Evolutionary conservation across 805 yeast genomes (phyloP), one percentile per base, ranked within the genome.

Genomic region (Candida manassasensis): DNA sequence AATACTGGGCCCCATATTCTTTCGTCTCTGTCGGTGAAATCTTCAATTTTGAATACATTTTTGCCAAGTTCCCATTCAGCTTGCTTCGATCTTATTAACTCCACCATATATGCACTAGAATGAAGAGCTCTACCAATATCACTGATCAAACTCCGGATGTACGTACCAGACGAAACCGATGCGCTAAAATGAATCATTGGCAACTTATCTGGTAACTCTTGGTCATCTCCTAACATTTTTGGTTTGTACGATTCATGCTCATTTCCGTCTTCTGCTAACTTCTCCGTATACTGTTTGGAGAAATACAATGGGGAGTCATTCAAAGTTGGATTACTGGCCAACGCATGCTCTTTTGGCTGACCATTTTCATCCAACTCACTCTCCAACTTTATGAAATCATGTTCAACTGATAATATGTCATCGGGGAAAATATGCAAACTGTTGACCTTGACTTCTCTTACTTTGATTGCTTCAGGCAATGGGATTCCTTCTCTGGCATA

Each of bases 141-240:
- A 59, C 95, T 86, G 32, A 93, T 71, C 36, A 93, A 63, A 2
- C 96, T 83, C 45, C 99, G 73, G 32, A 93, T 88, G 50, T 93
- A 93, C 0, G 97, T 93, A 1, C 99, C 99, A 0, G 97, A 87
- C 1, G 96, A 83, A 1, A 90, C 98, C 22, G 75, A 72, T 3
- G 94, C 76, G 11, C 71, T 73, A 45, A 93, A 76, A 48, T 83
- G 89, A 17, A 90, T 49, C 32, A 82, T 48, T 2, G 94, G 93
- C 2, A 86, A 79, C 42, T 73, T 67, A 2, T 64, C 71, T 3
- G 69, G 69, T 5, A 63, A 65, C 2, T 46, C 39, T 14, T 67
- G 66, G 9, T 58, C 65, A 2, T 61, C 65, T 9, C 56, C 49
- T n/a, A 72, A 44, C 2, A 59, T 55, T 15, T 53, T 55, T 4